phyloP scores from a whole-genome alignment of 495 filamentous ascomycete genomes.

The Amorphotheca resinae region DNA sequence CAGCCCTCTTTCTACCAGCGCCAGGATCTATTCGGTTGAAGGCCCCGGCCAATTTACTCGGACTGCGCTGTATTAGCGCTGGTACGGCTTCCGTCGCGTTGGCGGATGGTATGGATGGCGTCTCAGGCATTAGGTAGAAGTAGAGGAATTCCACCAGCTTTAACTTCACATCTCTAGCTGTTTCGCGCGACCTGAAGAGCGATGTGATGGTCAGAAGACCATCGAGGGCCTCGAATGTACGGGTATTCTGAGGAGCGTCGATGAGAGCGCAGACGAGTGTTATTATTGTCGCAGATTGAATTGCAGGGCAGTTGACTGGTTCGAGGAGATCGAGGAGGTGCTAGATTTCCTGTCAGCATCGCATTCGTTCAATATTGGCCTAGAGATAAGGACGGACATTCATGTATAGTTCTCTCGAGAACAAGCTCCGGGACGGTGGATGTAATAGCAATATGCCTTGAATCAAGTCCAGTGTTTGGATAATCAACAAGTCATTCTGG shows the following conservation, averaged over 20 bases:
- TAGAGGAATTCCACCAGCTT: slow-evolving; percentile 87
- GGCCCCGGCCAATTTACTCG: slow-evolving; percentile 52
- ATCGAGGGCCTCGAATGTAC: slow-evolving; percentile 86
- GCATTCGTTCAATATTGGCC: neutral
- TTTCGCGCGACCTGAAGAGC: slow-evolving; percentile 75
- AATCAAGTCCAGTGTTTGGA: slow-evolving; percentile 78
- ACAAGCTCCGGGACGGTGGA: slow-evolving; percentile 79
- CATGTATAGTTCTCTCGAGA: slow-evolving; percentile 88
- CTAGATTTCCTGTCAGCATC: slow-evolving; percentile 22
- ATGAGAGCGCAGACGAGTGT: slow-evolving; percentile 82
- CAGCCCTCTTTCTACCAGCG: slow-evolving; percentile 17
- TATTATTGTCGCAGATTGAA: slow-evolving; percentile 80
- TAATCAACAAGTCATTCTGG: slow-evolving; percentile 79
- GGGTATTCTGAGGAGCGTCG: slow-evolving; percentile 70
- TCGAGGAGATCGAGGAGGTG: slow-evolving; percentile 91
- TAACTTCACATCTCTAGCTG: slow-evolving; percentile 77
- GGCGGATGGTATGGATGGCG: slow-evolving; percentile 40
- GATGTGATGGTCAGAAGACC: slow-evolving; percentile 88
- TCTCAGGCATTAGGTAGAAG: slow-evolving; percentile 95
- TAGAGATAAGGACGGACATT: slow-evolving; percentile 40
- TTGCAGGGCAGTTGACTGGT: slow-evolving; percentile 76
- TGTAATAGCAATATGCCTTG: slow-evolving; percentile 86
- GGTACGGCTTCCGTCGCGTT: slow-evolving; percentile 23
- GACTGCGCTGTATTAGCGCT: slow-evolving; percentile 50
- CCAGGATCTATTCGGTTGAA: slow-evolving; percentile 23